These are phyloP conservation scores for Beta lomatogona DNA, from an alignment of 179 eudicot genomes.

Conservation along the genomic window DNA sequence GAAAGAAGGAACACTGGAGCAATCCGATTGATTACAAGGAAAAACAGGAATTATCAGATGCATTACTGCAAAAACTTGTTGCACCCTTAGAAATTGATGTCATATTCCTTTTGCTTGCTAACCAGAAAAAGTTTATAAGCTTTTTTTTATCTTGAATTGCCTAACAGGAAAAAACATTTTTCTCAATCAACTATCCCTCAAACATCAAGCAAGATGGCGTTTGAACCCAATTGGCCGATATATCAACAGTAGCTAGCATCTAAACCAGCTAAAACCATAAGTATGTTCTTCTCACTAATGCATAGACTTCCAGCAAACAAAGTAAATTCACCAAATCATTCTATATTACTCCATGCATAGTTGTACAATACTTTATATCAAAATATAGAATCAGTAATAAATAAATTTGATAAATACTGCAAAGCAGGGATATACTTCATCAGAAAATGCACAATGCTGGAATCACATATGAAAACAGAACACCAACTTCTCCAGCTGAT, in stretches of 20 bases:
- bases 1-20: background rate
- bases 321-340: background rate
- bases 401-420: background rate
- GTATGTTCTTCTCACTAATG: background rate
- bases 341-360: background rate
- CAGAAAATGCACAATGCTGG: background rate
- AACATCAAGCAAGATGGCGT: background rate
- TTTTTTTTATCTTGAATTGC: background rate
- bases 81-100: background rate
- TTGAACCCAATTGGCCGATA: background rate
- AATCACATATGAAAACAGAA: background rate
- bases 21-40: background rate
- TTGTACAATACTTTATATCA: background rate
- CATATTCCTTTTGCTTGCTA: no score
- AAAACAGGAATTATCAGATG: background rate
- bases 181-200: background rate
- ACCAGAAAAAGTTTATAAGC: no score
- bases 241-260: background rate
- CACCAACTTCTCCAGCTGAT: background rate
- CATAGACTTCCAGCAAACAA: background rate
- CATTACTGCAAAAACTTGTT: background rate
- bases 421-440: background rate
- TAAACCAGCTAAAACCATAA: background rate
- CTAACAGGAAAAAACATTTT: background rate
- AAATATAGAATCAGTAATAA: background rate